phyloP scores from a whole-genome alignment of 1,139 yeast species.

The Sugiyamaella castrensis region DNA sequence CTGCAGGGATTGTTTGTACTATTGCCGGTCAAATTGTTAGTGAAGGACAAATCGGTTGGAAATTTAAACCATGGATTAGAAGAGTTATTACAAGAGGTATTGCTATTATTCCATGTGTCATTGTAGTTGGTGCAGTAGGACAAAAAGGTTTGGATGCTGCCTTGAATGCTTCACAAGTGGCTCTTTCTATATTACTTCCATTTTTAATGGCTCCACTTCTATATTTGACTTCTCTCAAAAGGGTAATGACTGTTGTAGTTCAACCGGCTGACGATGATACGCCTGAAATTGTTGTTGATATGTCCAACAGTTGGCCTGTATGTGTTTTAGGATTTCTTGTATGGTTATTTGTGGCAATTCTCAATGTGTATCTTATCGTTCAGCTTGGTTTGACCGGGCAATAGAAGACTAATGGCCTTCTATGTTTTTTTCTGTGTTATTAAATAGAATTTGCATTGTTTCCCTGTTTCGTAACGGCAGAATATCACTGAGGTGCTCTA shows the following conservation, averaged over 20 bases:
- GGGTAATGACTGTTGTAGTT: conserved; percentile 54
- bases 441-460: not conserved
- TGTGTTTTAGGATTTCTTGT: conserved; percentile 45
- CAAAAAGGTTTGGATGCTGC: conserved; percentile 60
- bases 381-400: conserved; percentile 52
- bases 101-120: conserved; percentile 69
- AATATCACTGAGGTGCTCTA: too few species aligned
- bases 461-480: not conserved
- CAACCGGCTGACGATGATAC: conserved; percentile 29
- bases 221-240: conserved; percentile 63
- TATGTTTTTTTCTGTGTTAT: not conserved
- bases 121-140: conserved; percentile 56
- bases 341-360: conserved; percentile 63
- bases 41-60: conserved; percentile 81
- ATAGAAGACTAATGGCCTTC: not conserved
- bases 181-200: conserved; percentile 68
- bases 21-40: conserved; percentile 84
- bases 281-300: conserved; percentile 34
- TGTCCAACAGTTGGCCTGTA: conserved; percentile 62
- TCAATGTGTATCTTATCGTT: conserved; percentile 69
- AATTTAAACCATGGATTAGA: conserved; percentile 71
- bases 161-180: conserved; percentile 73
- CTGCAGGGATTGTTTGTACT: conserved; percentile 84
- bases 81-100: conserved; percentile 67
- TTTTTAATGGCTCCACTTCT: conserved; percentile 75